Base-by-base conservation (phyloP, 495 filamentous ascomycete species). In the Annulohypoxylon moriforme region DNA sequence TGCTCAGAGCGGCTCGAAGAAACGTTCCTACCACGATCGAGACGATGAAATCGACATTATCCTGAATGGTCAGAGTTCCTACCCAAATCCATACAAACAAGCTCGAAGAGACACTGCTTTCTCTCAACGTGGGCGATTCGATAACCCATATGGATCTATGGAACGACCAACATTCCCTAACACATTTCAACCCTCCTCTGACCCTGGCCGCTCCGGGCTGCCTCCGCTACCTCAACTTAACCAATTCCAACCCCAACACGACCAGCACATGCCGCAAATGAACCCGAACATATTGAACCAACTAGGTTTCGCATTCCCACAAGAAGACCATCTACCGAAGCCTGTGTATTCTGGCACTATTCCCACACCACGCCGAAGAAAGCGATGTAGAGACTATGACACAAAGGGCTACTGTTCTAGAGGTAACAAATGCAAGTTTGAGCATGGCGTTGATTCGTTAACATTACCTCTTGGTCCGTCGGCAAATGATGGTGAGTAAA, bases 381-480 rank as follows among this genome's bases (percentile, higher is more conserved):
- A 83, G 64, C 85, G 90, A 64, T 98, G 95, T 75, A 88, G 89
- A 46, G 94, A 97, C 77, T 98, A 94, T 76, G 94, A 98, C 68
- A 89, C 86, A 1, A 93, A 94, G 71, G 96, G 96, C 0, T 96
- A 90, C 69, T 98, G 95, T 74, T 88, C 91, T 33, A 80, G 90
- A 52, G 94, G 93, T 2, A 86, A 85, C 63, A 88, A 87, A 46
- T 98, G 95, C 78, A 90, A 86, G 4, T 98, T 92, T 71, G 90
- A 96, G 76, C 95, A 98, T 75, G 92, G 89, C n/a, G 78, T 80
- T 62, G 86, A 90, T 70, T 81, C 80, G 18, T 80, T 87, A 8
- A 80, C 85, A 47, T 85, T 88, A 24, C 83, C 85, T 31, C 82
- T 71, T 20, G 50, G 62, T 18, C 56, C 70, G 25, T 13, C 72